A percentile compares a stretch with the other conserved stretches of the same genome.
phyloP scores from a whole-genome alignment of 2,329 filamentous ascomycete species.

The Aspergillus novoparasiticus region DNA sequence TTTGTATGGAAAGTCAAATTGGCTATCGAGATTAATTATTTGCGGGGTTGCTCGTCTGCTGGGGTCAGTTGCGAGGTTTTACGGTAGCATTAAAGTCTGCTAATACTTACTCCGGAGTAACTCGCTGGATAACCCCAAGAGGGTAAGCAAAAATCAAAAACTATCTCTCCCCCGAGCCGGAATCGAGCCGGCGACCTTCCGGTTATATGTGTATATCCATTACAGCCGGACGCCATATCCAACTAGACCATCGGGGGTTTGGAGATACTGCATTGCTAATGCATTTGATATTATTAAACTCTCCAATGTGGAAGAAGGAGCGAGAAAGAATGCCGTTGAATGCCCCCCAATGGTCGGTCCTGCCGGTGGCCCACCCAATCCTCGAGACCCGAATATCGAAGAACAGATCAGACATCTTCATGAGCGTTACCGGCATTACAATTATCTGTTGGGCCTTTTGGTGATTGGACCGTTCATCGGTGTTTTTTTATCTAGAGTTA shows the following conservation, averaged over 20 bases:
- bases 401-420: slow-evolving; percentile 78
- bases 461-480: slow-evolving; percentile 7
- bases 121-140: too few relatives aligned
- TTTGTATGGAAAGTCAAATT: too few relatives aligned
- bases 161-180: neutral
- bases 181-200: neutral
- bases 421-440: slow-evolving; percentile 52
- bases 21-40: too few relatives aligned
- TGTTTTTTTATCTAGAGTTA: slow-evolving; percentile 8
- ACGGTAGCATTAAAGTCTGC: too few relatives aligned
- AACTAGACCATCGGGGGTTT: neutral
- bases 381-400: slow-evolving; percentile 69
- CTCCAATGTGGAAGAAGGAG: slow-evolving; percentile 71
- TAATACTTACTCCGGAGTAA: too few relatives aligned
- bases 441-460: neutral
- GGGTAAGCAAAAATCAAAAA: too few relatives aligned
- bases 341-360: slow-evolving; percentile 33
- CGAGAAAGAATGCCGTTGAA: slow-evolving; percentile 67
- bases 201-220: neutral
- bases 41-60: too few relatives aligned
- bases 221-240: neutral
- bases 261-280: too few relatives aligned
- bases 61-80: too few relatives aligned
- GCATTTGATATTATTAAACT: too few relatives aligned
- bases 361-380: slow-evolving; percentile 31